Percentiles rank a stretch among this genome's conserved stretches.
phyloP scores from a whole-genome alignment of 495 filamentous ascomycete genomes.

The Annulohypoxylon moriforme region DNA sequence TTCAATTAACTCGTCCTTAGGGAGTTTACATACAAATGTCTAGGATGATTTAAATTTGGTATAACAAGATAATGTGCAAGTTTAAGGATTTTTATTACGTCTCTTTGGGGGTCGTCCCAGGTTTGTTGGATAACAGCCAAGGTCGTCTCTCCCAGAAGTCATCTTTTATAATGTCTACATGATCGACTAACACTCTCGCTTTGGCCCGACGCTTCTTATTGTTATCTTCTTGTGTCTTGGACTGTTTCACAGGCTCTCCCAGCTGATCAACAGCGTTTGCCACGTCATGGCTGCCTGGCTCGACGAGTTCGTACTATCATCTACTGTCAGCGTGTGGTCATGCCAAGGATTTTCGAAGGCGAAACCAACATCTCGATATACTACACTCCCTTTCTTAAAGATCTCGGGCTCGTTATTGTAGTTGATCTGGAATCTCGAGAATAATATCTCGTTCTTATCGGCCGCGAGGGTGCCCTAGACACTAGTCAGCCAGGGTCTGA shows the following conservation, averaged over 20 bases:
- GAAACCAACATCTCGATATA: constrained; percentile 80
- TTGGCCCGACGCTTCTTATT: constrained; percentile 79
- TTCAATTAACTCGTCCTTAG: background rate
- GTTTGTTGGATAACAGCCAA: constrained; percentile 84
- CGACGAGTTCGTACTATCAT: constrained; percentile 64
- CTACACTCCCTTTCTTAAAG: constrained; percentile 90
- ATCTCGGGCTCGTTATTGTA: constrained; percentile 96
- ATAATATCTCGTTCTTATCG: constrained; percentile 97
- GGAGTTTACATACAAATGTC: background rate
- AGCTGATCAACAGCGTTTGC: constrained; percentile 51
- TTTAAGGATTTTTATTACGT: constrained; percentile 45
- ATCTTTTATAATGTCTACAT: constrained; percentile 93
- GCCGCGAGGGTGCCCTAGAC: constrained; percentile 78
- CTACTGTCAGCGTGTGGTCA: constrained; percentile 11
- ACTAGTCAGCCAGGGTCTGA: constrained; percentile 15
- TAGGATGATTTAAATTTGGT: background rate
- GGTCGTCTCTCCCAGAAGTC: constrained; percentile 90
- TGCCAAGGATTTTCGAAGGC: background rate
- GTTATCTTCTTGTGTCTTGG: constrained; percentile 81
- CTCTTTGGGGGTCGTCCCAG: constrained; percentile 72
- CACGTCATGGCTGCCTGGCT: constrained; percentile 57
- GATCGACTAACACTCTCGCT: constrained; percentile 80
- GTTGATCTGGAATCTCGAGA: constrained; percentile 88
- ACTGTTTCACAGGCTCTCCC: constrained; percentile 61
- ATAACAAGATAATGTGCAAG: background rate